These are phyloP conservation scores for Sarcodon sp. DNA, from an alignment of 768 basidiomycete species.

Conservation along the genomic window DNA sequence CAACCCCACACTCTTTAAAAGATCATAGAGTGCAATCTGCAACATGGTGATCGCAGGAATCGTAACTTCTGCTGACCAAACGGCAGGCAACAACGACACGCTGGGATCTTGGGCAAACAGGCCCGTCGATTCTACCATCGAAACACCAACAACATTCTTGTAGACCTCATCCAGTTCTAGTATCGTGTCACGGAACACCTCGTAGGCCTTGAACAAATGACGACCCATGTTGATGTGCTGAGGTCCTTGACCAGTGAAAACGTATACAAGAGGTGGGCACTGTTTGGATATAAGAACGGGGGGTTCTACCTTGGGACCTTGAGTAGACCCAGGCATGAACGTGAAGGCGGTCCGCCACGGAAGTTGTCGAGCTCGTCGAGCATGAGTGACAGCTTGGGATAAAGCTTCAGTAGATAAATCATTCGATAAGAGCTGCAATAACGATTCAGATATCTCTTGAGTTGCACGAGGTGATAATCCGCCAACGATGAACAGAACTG, in stretches of 20 bases:
- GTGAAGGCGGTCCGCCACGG: constrained; percentile 9
- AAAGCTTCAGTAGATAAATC: not conserved
- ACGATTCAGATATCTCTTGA: not conserved
- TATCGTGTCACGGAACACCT: constrained; percentile 26
- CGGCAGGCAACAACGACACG: constrained; percentile 5
- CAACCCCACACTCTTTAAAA: constrained; percentile 21
- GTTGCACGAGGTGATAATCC: constrained; percentile 24
- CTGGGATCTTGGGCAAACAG: constrained; percentile 17
- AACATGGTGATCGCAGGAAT: constrained; percentile 29
- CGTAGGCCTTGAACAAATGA: constrained; percentile 19
- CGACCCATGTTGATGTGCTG: constrained; percentile 26
- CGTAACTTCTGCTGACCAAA: constrained; percentile 23
- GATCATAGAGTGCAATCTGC: constrained; percentile 32
- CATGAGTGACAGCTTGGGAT: not conserved
- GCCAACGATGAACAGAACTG: constrained; percentile 20
- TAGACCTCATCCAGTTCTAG: constrained; percentile 24
- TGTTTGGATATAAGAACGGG: constrained; percentile 16
- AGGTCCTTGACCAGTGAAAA: constrained; percentile 11
- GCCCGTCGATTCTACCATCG: constrained; percentile 22
- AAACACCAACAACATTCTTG: constrained; percentile 16
- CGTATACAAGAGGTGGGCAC: constrained; percentile 20
- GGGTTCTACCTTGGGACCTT: constrained; percentile 10
- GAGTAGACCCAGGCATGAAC: not conserved
- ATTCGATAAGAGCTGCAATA: constrained; percentile 1
- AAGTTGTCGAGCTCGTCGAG: constrained; percentile 9